These are phyloP conservation scores for Reutealis trisperma DNA, from an alignment of 345 rosid species.

Conservation along the genomic window DNA sequence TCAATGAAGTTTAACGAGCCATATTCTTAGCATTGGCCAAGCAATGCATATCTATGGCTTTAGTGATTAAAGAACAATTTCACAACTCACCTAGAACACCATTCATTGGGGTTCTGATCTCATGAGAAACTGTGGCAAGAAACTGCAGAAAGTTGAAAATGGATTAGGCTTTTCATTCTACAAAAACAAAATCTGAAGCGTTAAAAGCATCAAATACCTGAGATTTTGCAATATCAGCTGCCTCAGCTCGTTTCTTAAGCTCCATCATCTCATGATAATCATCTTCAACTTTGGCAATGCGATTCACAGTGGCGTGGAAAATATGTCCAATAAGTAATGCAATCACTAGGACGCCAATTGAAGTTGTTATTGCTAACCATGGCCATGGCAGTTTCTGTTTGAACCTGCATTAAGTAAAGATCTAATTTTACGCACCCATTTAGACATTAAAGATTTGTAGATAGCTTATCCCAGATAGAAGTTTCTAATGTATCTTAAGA, in stretches of 20 bases:
- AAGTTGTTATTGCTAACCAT: slow-evolving; percentile 56
- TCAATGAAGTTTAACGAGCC: slow-evolving; percentile 3
- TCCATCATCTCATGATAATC: slow-evolving; percentile 72
- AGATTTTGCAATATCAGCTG: slow-evolving; percentile 95
- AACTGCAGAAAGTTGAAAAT: slow-evolving; percentile 53
- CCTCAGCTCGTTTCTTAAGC: slow-evolving; percentile 82
- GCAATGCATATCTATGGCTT: not conserved
- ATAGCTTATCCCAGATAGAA: slow-evolving; percentile 2
- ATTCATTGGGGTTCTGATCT: slow-evolving; percentile 98
- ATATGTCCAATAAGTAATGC: slow-evolving; percentile 76
- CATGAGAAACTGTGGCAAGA: slow-evolving; percentile 98
- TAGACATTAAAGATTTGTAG: not conserved
- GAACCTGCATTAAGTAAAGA: slow-evolving; percentile 50
- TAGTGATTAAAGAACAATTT: slow-evolving; percentile 8
- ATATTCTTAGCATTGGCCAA: not conserved
- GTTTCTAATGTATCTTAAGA: not conserved
- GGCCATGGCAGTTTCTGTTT: slow-evolving; percentile 90
- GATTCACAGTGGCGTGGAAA: slow-evolving; percentile 75
- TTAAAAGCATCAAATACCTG: slow-evolving; percentile 52
- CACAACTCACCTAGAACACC: slow-evolving; percentile 87
- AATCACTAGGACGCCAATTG: slow-evolving; percentile 74
- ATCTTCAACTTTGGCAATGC: slow-evolving; percentile 86
- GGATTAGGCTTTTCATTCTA: slow-evolving; percentile 15
- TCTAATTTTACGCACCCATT: slow-evolving; percentile 10
- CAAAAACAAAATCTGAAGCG: slow-evolving; percentile 14